Conservation (phyloP, 2,329 filamentous ascomycete species). For the Curvularia sp. region DNA sequence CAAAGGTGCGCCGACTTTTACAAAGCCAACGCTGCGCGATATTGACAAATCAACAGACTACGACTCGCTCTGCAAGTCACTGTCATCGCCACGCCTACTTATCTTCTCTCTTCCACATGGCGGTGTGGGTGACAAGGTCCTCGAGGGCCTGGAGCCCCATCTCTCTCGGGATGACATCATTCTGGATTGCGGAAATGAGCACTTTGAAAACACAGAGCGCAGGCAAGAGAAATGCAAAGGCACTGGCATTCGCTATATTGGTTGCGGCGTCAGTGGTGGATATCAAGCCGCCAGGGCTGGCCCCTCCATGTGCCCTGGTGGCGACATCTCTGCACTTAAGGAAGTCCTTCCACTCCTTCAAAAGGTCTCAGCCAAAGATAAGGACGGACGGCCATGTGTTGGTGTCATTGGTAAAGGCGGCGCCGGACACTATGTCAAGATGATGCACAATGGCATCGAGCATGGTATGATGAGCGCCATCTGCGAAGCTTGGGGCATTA, state of each 20-base stretch:
- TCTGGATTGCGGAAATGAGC: conserved; percentile 73
- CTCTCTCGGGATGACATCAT: conserved; percentile 70
- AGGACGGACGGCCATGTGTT: conserved; percentile 66
- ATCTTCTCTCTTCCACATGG: conserved; percentile 63
- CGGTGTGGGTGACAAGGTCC: conserved; percentile 56
- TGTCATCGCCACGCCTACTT: conserved; percentile 59
- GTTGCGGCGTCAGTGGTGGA: conserved; percentile 72
- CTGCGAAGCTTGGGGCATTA: conserved; percentile 70
- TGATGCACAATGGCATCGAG: conserved; percentile 78
- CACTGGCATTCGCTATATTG: conserved; percentile 69
- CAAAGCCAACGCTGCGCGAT: neutral
- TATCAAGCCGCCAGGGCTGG: conserved; percentile 72
- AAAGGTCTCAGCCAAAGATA: conserved; percentile 68
- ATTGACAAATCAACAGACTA: conserved; percentile 52
- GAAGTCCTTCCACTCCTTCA: conserved; percentile 67
- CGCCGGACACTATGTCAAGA: conserved; percentile 75
- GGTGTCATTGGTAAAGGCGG: conserved; percentile 67
- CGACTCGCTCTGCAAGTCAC: conserved; percentile 58
- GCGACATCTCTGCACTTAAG: conserved; percentile 64
- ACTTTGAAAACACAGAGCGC: conserved; percentile 69
- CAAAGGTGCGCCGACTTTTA: conserved; percentile 32
- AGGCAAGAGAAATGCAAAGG: conserved; percentile 65
- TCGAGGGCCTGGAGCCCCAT: conserved; percentile 58
- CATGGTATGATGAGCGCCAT: conserved; percentile 73
- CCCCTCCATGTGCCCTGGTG: conserved; percentile 72